These are phyloP conservation scores for Phytophthora citrophthora DNA, from an alignment of 352 stramenopile species.

Conservation along the genomic window DNA sequence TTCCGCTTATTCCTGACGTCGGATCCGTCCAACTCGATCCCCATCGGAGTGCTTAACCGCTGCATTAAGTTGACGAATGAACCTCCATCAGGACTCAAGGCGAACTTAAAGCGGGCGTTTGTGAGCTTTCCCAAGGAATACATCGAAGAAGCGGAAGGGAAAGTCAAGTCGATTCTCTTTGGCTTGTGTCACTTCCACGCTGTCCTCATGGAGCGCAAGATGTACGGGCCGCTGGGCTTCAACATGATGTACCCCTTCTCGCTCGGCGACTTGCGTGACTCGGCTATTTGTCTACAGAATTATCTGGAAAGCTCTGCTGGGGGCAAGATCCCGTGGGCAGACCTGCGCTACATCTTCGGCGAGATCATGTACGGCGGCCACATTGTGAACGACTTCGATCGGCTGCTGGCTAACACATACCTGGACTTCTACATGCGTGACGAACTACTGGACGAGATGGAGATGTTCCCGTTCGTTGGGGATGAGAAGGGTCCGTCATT, in stretches of 20 bases:
- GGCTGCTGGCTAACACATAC: constrained; percentile 95
- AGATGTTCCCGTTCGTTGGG: constrained; percentile 98
- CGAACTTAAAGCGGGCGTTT: constrained; percentile 97
- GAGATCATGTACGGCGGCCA: constrained; percentile 98
- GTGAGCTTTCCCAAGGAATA: constrained; percentile 96
- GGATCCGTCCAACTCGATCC: constrained; percentile 93
- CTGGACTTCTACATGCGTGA: constrained; percentile 99
- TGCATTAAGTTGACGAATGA: constrained; percentile 98
- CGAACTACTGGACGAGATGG: constrained; percentile 97
- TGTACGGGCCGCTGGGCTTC: constrained; percentile 97
- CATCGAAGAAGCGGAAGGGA: constrained; percentile 96
- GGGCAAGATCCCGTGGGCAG: constrained; percentile 96
- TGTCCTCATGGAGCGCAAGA: constrained; percentile 97
- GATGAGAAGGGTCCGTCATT: constrained; percentile 96
- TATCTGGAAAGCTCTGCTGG: constrained; percentile 96
- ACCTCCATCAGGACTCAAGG: constrained; percentile 94
- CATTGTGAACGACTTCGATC: constrained; percentile 97
- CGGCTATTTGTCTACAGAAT: constrained; percentile 94
- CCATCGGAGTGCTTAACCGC: constrained; percentile 95
- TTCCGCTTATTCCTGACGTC: constrained; percentile 96
- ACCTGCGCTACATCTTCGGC: constrained; percentile 97
- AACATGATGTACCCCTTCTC: constrained; percentile 99
- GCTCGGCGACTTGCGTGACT: constrained; percentile 95
- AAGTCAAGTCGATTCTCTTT: constrained; percentile 98
- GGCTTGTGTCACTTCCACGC: constrained; percentile 97